These are phyloP conservation scores for Starmera stellimalicola DNA, from an alignment of 1,139 yeast species.

Conservation along the genomic window DNA sequence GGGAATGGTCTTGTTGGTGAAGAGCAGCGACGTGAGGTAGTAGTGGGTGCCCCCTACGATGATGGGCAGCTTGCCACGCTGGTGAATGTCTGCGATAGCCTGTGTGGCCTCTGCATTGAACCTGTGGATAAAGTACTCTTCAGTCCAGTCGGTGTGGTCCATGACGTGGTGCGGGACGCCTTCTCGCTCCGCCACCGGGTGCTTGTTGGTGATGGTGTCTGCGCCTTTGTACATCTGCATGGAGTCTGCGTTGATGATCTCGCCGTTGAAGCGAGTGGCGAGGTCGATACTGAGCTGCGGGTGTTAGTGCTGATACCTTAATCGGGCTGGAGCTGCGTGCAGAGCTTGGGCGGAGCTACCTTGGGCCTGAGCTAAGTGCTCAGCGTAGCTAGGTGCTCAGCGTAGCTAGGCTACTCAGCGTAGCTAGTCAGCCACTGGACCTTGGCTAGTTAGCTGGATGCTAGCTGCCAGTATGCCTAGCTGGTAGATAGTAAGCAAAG, in stretches of 20 bases:
- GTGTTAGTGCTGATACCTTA: too few species aligned
- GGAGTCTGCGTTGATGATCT: conserved; percentile 90
- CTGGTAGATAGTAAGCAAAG: too few species aligned
- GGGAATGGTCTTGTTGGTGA: conserved; percentile 55
- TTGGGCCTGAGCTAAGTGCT: too few species aligned
- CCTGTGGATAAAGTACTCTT: conserved; percentile 76
- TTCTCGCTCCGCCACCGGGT: conserved; percentile 66
- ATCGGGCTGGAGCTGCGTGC: too few species aligned
- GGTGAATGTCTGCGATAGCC: conserved; percentile 51
- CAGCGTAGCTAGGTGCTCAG: too few species aligned
- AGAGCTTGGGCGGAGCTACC: too few species aligned
- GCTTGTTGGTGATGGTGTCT: conserved; percentile 83
- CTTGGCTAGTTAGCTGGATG: too few species aligned
- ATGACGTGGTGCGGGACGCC: conserved; percentile 80
- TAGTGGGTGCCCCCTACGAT: conserved; percentile 96
- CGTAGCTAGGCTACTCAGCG: too few species aligned
- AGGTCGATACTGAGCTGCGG: conserved; percentile 61
- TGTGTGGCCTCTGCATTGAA: conserved; percentile 62
- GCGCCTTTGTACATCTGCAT: conserved; percentile 83
- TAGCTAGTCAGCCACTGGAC: too few species aligned
- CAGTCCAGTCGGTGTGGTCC: conserved; percentile 73
- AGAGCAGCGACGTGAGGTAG: conserved; percentile 70
- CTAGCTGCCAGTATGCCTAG: too few species aligned
- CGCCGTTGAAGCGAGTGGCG: conserved; percentile 74
- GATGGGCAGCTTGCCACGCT: conserved; percentile 69